Conservation (phyloP, 495 filamentous ascomycete species). For the Talaromyces proteolyticus region DNA sequence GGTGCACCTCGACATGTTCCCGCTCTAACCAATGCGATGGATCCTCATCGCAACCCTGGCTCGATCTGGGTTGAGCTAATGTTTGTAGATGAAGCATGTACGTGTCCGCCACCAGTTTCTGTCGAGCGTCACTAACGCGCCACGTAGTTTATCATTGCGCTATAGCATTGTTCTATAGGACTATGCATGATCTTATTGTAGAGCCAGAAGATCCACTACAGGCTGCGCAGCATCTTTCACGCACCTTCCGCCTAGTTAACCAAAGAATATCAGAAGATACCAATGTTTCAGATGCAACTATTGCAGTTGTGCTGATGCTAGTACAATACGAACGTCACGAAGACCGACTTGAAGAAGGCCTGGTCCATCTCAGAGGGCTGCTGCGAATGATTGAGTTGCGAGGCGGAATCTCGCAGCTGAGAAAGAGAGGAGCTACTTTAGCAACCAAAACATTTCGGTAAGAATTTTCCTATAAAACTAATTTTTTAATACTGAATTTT, state of each 20-base stretch:
- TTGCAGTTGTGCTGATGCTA: constrained; percentile 15
- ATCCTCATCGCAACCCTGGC: background rate
- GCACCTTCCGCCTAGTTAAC: constrained; percentile 12
- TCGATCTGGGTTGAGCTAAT: constrained; percentile 15
- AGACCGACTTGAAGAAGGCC: constrained; percentile 11
- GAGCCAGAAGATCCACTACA: constrained; percentile 8
- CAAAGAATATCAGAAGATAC: constrained; percentile 11
- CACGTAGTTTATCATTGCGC: constrained; percentile 17
- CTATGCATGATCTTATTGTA: constrained; percentile 9
- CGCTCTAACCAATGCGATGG: background rate
- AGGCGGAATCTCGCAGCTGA: constrained; percentile 16
- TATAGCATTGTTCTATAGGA: constrained; percentile 13
- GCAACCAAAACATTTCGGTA: constrained; percentile 1
- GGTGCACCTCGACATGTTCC: background rate
- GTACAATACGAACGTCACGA: constrained; percentile 18
- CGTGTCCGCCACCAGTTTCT: constrained; percentile 6
- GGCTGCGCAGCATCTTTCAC: constrained; percentile 12
- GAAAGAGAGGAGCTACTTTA: background rate
- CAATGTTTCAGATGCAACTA: constrained; percentile 12
- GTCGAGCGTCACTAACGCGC: no score
- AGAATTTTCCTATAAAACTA: background rate
- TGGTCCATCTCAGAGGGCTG: constrained; percentile 19
- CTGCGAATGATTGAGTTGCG: constrained; percentile 16
- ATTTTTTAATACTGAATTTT: background rate
- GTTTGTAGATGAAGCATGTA: constrained; percentile 20